Conservation (phyloP, 768 basidiomycete genomes). For the Kwoniella botswanensis region DNA sequence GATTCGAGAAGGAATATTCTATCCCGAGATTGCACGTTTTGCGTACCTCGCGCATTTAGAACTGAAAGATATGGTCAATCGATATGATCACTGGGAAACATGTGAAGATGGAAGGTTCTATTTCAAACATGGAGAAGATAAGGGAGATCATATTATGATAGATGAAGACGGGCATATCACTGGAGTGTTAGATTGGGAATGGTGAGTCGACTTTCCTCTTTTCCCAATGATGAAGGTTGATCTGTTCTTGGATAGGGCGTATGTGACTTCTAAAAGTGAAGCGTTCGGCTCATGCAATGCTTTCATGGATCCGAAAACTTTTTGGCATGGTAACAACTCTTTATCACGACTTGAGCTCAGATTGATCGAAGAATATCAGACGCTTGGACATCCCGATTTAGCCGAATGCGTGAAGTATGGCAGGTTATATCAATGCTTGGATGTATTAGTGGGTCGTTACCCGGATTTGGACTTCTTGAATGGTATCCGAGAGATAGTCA, state of each 20-base stretch:
- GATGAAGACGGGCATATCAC: slow-evolving; percentile 37
- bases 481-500: too few relatives aligned
- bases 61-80: slow-evolving; percentile 2
- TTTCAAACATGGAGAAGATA: slow-evolving; percentile 38
- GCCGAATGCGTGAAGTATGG: slow-evolving; percentile 25
- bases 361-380: too few relatives aligned
- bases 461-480: too few relatives aligned
- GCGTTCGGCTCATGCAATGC: slow-evolving; percentile 11
- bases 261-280: slow-evolving; percentile 18
- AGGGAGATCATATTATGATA: slow-evolving; percentile 51
- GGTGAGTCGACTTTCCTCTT: slow-evolving; percentile 11
- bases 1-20: neutral
- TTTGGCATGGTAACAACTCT: too few relatives aligned
- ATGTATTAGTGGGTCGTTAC: too few relatives aligned
- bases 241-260: slow-evolving; percentile 2
- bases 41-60: slow-evolving; percentile 20
- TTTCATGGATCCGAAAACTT: too few relatives aligned
- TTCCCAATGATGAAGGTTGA: neutral
- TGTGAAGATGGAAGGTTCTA: slow-evolving; percentile 15
- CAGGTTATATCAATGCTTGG: slow-evolving; percentile 6
- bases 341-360: too few relatives aligned
- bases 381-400: slow-evolving; percentile 7
- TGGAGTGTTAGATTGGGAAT: slow-evolving; percentile 56
- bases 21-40: neutral
- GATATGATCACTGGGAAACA: neutral